Percentiles rank a stretch among this genome's conserved stretches.
phyloP scores from a whole-genome alignment of 768 basidiomycete genomes.

The Lyophyllum semitale region DNA sequence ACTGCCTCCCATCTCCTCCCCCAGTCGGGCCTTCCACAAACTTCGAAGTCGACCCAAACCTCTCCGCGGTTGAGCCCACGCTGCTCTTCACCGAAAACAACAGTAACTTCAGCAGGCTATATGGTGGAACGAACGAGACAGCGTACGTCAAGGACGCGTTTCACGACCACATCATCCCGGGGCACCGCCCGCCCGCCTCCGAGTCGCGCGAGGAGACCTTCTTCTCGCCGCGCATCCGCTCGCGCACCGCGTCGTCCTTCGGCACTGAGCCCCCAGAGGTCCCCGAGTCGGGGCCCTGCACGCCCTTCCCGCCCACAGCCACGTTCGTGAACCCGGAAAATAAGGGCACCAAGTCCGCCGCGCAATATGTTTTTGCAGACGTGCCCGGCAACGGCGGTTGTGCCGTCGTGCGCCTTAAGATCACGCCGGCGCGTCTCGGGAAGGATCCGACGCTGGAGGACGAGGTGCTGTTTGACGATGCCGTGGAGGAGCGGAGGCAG shows the following conservation, averaged over 20 bases:
- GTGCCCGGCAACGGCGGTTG: slow-evolving; percentile 94
- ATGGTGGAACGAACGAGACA: slow-evolving; percentile 82
- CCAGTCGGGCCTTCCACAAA: slow-evolving; percentile 77
- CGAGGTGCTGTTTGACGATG: slow-evolving; percentile 86
- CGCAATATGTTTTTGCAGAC: slow-evolving; percentile 84
- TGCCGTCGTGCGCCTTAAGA: slow-evolving; percentile 90
- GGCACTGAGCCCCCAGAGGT: slow-evolving; percentile 39
- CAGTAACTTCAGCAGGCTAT: slow-evolving; percentile 91
- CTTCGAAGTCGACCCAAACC: slow-evolving; percentile 61
- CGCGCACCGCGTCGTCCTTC: slow-evolving; percentile 47
- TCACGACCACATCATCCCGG: slow-evolving; percentile 93
- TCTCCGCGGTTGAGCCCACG: slow-evolving; percentile 76
- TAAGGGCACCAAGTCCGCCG: slow-evolving; percentile 89
- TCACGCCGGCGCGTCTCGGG: slow-evolving; percentile 77
- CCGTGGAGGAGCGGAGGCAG: slow-evolving; percentile 84
- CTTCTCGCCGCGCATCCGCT: slow-evolving; percentile 52
- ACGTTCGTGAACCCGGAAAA: slow-evolving; percentile 84
- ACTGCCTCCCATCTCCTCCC: slow-evolving; percentile 90
- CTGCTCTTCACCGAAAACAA: slow-evolving; percentile 97
- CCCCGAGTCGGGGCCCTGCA: slow-evolving; percentile 57
- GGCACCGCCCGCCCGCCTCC: slow-evolving; percentile 67
- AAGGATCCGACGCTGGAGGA: slow-evolving; percentile 83
- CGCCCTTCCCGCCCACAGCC: slow-evolving; percentile 53
- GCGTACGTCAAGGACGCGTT: slow-evolving; percentile 95
- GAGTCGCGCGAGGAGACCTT: slow-evolving; percentile 45